These are phyloP conservation scores for Exophiala phaeomuriformis DNA, from an alignment of 2,329 filamentous ascomycete species.

Conservation along the genomic window DNA sequence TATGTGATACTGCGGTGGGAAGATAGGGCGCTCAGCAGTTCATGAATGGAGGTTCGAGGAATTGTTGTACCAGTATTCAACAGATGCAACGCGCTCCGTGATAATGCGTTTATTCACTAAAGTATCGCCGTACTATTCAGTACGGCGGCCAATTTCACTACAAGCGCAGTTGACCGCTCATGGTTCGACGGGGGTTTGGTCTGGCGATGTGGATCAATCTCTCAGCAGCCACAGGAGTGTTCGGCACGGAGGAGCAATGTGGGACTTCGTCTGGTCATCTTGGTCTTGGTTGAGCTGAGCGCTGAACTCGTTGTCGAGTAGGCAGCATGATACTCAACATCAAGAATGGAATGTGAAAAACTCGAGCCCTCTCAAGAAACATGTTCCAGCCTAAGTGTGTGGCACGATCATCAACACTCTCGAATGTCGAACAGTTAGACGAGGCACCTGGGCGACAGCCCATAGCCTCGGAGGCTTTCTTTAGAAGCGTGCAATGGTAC, in stretches of 20 bases:
- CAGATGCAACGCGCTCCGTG: not conserved
- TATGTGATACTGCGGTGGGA: not conserved
- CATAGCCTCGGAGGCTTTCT: constrained; percentile 32
- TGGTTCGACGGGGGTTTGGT: too few species aligned
- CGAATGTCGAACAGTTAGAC: not conserved
- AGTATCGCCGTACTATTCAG: not conserved
- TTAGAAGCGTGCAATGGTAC: constrained; percentile 43
- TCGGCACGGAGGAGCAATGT: too few species aligned
- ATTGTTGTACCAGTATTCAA: not conserved
- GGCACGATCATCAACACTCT: not conserved
- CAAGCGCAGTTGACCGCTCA: too few species aligned
- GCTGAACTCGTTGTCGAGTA: too few species aligned
- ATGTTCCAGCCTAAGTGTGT: constrained; percentile 16
- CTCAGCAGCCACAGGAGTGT: too few species aligned
- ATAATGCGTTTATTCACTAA: not conserved
- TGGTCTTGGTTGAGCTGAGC: too few species aligned
- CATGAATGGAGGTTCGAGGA: not conserved
- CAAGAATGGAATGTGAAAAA: not conserved
- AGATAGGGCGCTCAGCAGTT: not conserved
- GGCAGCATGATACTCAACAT: too few species aligned
- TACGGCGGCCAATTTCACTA: too few species aligned
- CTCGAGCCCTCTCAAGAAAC: not conserved
- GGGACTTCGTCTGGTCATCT: too few species aligned
- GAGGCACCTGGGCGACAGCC: not conserved
- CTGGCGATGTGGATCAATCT: too few species aligned